Conservation (phyloP, 768 basidiomycete genomes). For the Tylopilus rubrobrunneus region DNA sequence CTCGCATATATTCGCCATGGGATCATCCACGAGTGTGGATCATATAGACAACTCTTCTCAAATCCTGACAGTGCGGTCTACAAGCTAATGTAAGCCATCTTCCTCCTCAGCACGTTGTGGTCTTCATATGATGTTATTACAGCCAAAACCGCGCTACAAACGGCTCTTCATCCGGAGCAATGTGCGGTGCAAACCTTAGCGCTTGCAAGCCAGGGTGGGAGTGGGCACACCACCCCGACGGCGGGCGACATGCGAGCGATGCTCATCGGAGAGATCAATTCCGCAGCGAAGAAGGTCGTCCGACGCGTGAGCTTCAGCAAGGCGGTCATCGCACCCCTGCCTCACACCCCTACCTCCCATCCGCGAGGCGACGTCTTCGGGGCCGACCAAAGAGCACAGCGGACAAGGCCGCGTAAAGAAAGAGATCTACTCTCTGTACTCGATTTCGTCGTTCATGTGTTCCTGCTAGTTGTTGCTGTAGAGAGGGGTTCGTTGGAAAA, state of each 20-base stretch:
- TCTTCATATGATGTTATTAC: background rate
- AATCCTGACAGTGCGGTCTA: conserved; percentile 63
- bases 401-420: conserved; percentile 80
- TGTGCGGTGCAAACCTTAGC: conserved; percentile 59
- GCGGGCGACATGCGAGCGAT: conserved; percentile 12
- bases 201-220: conserved; percentile 22
- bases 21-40: conserved; percentile 72
- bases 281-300: conserved; percentile 48
- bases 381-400: conserved; percentile 62
- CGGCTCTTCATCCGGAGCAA: conserved; percentile 35
- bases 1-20: conserved; percentile 75
- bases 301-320: conserved; percentile 56
- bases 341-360: conserved; percentile 37
- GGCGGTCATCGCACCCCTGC: conserved; percentile 53
- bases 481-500: too few relatives aligned
- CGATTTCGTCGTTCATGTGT: too few relatives aligned
- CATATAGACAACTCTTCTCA: conserved; percentile 56
- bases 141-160: conserved; percentile 47
- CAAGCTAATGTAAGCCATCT: conserved; percentile 64
- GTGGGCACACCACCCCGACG: conserved; percentile 19
- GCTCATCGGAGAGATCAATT: conserved; percentile 23
- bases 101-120: background rate
- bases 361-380: conserved; percentile 40
- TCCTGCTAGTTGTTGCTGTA: too few relatives aligned
- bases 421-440: conserved; percentile 75